Percentiles rank a stretch among this genome's conserved stretches.
phyloP scores from a whole-genome alignment of 2,329 filamentous ascomycete species.

The Fusarium buharicum region DNA sequence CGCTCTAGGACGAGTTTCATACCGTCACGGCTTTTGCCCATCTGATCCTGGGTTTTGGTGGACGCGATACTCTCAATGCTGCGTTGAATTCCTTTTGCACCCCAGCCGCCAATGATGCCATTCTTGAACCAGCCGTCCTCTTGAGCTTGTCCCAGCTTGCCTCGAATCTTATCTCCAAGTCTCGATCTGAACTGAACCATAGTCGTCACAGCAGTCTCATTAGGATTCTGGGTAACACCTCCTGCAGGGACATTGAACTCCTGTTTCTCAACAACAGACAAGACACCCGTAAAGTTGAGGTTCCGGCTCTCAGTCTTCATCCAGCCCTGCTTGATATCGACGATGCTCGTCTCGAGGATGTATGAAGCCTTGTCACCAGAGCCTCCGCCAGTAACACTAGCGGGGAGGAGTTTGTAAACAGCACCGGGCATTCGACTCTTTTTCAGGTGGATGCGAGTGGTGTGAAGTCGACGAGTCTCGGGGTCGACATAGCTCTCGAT shows the following conservation, averaged over 20 bases:
- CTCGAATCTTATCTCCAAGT: slow-evolving; percentile 74
- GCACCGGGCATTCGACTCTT: slow-evolving; percentile 80
- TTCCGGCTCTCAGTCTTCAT: slow-evolving; percentile 86
- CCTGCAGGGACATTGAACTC: slow-evolving; percentile 64
- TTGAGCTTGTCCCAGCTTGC: slow-evolving; percentile 60
- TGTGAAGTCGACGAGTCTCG: slow-evolving; percentile 77
- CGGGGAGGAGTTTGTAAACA: slow-evolving; percentile 79
- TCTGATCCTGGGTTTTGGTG: slow-evolving; percentile 79
- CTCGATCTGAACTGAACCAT: slow-evolving; percentile 78
- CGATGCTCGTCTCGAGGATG: slow-evolving; percentile 81
- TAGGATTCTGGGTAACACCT: slow-evolving; percentile 40
- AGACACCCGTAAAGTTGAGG: slow-evolving; percentile 82
- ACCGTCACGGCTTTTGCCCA: slow-evolving; percentile 83
- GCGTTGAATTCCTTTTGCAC: slow-evolving; percentile 76
- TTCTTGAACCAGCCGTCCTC: slow-evolving; percentile 61
- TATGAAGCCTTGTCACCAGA: slow-evolving; percentile 77
- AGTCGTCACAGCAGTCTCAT: slow-evolving; percentile 75
- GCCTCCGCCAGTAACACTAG: slow-evolving; percentile 72
- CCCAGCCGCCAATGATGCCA: slow-evolving; percentile 67
- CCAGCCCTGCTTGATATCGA: slow-evolving; percentile 83
- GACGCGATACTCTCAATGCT: slow-evolving; percentile 84
- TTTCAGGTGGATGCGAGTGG: slow-evolving; percentile 83
- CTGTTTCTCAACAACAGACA: slow-evolving; percentile 82
- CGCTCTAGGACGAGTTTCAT: slow-evolving; percentile 85
- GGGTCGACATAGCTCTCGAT: slow-evolving; percentile 79